Evolutionary conservation across 768 basidiomycete genomes (phyloP).

Genomic region (Boletus subcaerulescens): DNA sequence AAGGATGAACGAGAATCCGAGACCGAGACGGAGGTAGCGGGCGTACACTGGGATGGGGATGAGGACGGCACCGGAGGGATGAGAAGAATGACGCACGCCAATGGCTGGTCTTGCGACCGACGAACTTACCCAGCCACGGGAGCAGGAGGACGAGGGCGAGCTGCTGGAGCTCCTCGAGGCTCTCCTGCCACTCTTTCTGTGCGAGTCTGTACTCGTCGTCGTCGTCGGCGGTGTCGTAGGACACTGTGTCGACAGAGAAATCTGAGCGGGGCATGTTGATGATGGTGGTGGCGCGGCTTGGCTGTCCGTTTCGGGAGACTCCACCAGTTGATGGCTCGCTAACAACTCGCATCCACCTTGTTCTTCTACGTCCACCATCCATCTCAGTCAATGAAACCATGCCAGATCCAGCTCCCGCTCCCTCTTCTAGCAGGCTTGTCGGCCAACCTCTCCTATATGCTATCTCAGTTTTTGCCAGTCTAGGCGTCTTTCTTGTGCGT

Average conservation of each 20-base stretch:
- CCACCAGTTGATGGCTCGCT: constrained; percentile 9
- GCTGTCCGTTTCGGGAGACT: constrained; percentile 12
- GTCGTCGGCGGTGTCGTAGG: constrained; percentile 56
- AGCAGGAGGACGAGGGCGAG: constrained; percentile 76
- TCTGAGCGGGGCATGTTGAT: constrained; percentile 63
- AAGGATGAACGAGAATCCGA: constrained; percentile 62
- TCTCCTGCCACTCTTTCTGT: constrained; percentile 94
- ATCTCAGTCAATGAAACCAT: constrained; percentile 50
- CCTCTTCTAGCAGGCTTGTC: constrained; percentile 55
- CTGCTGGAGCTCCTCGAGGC: constrained; percentile 77
- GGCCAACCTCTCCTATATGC: constrained; percentile 77
- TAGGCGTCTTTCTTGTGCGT: constrained; percentile 82
- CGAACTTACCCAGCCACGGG: constrained; percentile 84
- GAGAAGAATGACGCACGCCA: constrained; percentile 57
- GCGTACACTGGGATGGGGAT: constrained; percentile 52
- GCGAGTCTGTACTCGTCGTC: constrained; percentile 75
- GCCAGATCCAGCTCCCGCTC: constrained; percentile 33
- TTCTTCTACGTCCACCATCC: constrained; percentile 17
- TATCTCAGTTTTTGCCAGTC: constrained; percentile 76
- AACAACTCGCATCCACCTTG: background rate
- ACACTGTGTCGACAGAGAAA: constrained; percentile 55
- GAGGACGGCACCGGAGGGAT: constrained; percentile 6
- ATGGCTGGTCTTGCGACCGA: constrained; percentile 82
- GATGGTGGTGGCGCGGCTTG: constrained; percentile 21
- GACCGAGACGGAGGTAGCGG: constrained; percentile 65